These are phyloP conservation scores for Fusarium oligoseptatum DNA, from an alignment of 2,329 filamentous ascomycete species.

Conservation along the genomic window DNA sequence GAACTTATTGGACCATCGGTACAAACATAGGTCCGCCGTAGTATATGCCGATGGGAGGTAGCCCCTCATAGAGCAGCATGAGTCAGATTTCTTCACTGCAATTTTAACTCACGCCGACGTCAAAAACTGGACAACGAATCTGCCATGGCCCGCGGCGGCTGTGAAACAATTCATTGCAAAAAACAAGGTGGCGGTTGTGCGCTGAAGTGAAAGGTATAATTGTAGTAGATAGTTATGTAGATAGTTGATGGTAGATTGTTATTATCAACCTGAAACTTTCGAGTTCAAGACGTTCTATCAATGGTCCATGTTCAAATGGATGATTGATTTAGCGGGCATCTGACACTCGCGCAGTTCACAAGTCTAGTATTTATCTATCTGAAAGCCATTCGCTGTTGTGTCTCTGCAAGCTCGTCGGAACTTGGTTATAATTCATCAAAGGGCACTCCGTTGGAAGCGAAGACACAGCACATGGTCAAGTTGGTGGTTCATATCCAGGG, in stretches of 20 bases:
- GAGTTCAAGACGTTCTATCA: background rate
- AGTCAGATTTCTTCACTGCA: background rate
- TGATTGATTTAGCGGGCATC: background rate
- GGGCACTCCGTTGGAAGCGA: background rate
- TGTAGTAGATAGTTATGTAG: background rate
- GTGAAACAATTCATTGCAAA: background rate
- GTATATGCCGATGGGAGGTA: no score
- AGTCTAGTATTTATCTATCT: background rate
- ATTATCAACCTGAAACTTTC: background rate
- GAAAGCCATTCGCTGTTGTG: background rate
- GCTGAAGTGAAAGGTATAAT: background rate
- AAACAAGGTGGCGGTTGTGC: background rate
- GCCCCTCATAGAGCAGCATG: no score
- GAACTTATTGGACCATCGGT: no score
- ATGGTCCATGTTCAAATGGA: background rate
- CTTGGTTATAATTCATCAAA: background rate
- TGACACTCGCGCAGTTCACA: background rate
- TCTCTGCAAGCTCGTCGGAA: background rate
- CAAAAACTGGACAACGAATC: background rate
- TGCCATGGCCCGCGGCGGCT: no score
- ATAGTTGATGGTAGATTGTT: background rate
- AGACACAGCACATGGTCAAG: background rate
- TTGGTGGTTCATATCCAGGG: constrained; percentile 28
- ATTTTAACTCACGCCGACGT: background rate
- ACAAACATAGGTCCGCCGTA: no score